phyloP scores from a whole-genome alignment of 768 basidiomycete species.

The Imleria badia region DNA sequence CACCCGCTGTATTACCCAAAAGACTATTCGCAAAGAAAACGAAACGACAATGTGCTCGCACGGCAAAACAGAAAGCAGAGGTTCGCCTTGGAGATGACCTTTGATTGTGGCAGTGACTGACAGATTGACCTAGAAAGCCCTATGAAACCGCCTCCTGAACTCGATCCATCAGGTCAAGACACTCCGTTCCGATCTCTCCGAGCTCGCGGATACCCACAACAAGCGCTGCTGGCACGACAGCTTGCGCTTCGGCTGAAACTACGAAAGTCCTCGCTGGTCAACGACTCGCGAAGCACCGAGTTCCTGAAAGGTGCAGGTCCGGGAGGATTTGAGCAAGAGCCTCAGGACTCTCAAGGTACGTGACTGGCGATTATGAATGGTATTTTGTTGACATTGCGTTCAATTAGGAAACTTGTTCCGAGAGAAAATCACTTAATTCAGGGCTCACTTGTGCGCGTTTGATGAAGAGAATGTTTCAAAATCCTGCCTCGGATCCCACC shows the following conservation, averaged over 20 bases:
- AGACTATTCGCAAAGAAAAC: conserved; percentile 50
- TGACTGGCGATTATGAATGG: neutral
- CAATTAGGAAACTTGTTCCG: conserved; percentile 78
- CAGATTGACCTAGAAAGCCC: conserved; percentile 51
- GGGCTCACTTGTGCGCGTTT: too few relatives aligned
- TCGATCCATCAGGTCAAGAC: conserved; percentile 56
- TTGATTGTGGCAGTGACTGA: neutral
- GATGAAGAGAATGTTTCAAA: too few relatives aligned
- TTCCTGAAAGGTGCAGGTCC: conserved; percentile 82
- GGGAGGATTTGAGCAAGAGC: conserved; percentile 86
- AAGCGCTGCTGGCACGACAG: conserved; percentile 38
- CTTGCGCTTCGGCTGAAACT: conserved; percentile 48
- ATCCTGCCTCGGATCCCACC: too few relatives aligned
- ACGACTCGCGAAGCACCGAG: conserved; percentile 77
- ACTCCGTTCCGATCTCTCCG: conserved; percentile 46
- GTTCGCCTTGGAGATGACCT: conserved; percentile 36
- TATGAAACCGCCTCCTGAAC: conserved; percentile 59
- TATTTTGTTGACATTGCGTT: neutral
- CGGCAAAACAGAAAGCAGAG: conserved; percentile 61
- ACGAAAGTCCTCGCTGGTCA: conserved; percentile 68
- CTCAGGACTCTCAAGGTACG: conserved; percentile 79
- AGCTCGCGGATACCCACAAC: conserved; percentile 39
- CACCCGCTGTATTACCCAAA: conserved; percentile 36
- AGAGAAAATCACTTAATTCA: too few relatives aligned
- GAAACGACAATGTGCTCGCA: conserved; percentile 67